Conservation (phyloP, 805 yeast genomes). For the Kodamaea jinghongensis region DNA sequence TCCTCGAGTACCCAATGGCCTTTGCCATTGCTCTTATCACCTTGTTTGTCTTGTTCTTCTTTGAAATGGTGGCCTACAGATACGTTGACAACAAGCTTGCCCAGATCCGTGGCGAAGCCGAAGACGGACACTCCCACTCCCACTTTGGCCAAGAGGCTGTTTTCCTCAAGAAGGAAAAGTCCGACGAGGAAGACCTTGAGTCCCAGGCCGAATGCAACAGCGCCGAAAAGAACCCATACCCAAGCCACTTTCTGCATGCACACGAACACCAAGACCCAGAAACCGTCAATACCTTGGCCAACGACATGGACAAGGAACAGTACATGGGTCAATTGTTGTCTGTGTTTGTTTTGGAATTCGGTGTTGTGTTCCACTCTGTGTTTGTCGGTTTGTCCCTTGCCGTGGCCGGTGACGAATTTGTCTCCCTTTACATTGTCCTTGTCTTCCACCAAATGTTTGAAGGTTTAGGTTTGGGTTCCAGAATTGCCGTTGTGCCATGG, state of each 20-base stretch:
- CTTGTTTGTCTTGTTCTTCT: slow-evolving; percentile 49
- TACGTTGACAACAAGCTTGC: slow-evolving; percentile 38
- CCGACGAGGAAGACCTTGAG: slow-evolving; percentile 14
- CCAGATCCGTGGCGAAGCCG: slow-evolving; percentile 15
- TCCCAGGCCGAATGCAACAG: slow-evolving; percentile 8
- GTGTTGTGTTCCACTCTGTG: slow-evolving; percentile 79
- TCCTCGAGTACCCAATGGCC: slow-evolving; percentile 52
- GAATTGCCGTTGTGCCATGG: slow-evolving; percentile 62
- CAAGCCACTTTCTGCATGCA: slow-evolving; percentile 46
- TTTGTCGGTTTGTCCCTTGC: slow-evolving; percentile 78
- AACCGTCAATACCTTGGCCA: slow-evolving; percentile 33
- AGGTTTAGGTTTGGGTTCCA: slow-evolving; percentile 81
- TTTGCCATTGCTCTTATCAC: slow-evolving; percentile 52
- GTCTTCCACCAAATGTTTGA: slow-evolving; percentile 81
- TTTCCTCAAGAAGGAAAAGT: slow-evolving; percentile 25
- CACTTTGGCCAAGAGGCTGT: slow-evolving; percentile 49
- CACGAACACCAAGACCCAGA: slow-evolving; percentile 45
- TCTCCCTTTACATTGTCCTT: slow-evolving; percentile 64
- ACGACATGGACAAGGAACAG: slow-evolving; percentile 37
- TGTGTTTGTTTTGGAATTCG: slow-evolving; percentile 68
- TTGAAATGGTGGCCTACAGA: slow-evolving; percentile 50
- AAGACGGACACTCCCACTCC: slow-evolving; percentile 40
- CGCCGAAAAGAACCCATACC: slow-evolving; percentile 22
- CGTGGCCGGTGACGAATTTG: slow-evolving; percentile 74
- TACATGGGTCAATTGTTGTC: slow-evolving; percentile 57